Conservation (phyloP, 108 stramenopile genomes). For the Nannochloropsis gaditana region DNA sequence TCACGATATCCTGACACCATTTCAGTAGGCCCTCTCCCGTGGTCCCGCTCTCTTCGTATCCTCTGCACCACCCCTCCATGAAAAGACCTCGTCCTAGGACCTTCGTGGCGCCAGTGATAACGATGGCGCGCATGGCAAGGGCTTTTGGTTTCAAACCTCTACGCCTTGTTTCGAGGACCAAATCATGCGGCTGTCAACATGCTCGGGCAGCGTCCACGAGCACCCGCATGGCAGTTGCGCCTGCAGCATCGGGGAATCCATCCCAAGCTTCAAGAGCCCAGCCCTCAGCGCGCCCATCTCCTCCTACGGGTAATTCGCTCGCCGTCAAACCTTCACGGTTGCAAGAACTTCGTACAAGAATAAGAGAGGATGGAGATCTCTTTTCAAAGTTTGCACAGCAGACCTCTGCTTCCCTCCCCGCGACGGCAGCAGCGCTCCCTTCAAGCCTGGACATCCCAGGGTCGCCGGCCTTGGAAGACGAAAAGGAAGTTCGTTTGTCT, state of each 20-base stretch:
- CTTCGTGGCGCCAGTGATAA: too few species aligned
- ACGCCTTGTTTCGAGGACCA: too few species aligned
- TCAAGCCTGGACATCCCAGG: background rate
- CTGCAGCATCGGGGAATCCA: constrained; percentile 9
- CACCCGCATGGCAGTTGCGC: background rate
- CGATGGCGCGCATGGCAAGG: too few species aligned
- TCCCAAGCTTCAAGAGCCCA: background rate
- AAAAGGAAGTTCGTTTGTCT: background rate
- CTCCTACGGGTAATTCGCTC: background rate
- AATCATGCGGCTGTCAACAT: background rate
- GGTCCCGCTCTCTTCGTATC: too few species aligned
- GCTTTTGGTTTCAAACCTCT: too few species aligned
- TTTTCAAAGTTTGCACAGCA: background rate
- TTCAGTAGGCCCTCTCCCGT: too few species aligned
- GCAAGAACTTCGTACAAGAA: constrained; percentile 6
- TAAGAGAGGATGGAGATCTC: background rate
- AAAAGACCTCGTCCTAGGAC: too few species aligned
- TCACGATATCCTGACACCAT: too few species aligned
- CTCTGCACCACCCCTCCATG: too few species aligned
- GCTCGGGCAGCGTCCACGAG: background rate
- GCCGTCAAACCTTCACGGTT: background rate
- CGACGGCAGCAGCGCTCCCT: background rate
- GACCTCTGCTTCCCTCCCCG: background rate
- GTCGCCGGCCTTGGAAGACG: background rate
- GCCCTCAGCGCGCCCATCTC: background rate